A percentile compares a stretch with the other conserved stretches of the same genome.
These are phyloP conservation scores for Sherardia arvensis DNA, from an alignment of 257 asterid species.

Conservation along the genomic window DNA sequence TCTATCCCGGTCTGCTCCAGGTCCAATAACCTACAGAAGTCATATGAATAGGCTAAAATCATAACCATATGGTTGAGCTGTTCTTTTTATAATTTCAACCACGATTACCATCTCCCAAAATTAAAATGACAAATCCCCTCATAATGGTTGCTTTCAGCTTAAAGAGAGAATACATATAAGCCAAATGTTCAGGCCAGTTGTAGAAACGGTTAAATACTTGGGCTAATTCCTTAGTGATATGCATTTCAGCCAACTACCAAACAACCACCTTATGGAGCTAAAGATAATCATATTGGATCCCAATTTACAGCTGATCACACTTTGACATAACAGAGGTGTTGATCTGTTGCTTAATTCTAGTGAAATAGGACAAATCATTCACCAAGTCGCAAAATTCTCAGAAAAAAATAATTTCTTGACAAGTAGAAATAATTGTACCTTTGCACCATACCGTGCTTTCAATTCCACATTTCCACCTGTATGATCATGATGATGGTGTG, in stretches of 20 bases:
- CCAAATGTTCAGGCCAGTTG: neutral
- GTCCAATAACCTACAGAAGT: constrained; percentile 68
- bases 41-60: neutral
- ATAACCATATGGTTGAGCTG: neutral
- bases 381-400: neutral
- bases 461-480: constrained; percentile 89
- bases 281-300: neutral
- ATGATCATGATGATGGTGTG: constrained; percentile 96
- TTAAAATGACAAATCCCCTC: neutral
- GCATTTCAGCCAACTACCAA: neutral
- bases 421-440: constrained; percentile 44
- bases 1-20: constrained; percentile 68
- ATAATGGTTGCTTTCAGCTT: neutral
- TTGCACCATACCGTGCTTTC: constrained; percentile 93
- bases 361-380: neutral
- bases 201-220: neutral
- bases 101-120: neutral
- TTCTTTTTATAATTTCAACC: neutral
- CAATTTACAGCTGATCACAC: neutral
- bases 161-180: neutral
- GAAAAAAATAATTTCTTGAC: neutral
- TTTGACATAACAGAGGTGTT: neutral
- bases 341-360: neutral
- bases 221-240: neutral
- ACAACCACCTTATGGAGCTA: neutral